Percentiles rank a stretch among this genome's conserved stretches.
Conservation (phyloP, 1,284 basidiomycete species). For the Cronartium ribicola region DNA sequence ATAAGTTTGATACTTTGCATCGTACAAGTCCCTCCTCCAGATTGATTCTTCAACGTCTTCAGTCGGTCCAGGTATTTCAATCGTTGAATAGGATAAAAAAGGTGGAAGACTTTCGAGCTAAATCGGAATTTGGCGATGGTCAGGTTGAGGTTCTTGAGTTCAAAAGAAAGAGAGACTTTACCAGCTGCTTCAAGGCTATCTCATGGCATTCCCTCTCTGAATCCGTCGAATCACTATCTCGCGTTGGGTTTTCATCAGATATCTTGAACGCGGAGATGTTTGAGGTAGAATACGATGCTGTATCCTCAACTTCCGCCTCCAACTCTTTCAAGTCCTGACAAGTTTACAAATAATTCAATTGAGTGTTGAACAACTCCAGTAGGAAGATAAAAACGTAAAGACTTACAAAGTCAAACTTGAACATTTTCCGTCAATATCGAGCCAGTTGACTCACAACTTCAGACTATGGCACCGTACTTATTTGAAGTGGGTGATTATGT, state of each 20-base stretch:
- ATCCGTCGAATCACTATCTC: no score
- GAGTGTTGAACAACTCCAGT: background rate
- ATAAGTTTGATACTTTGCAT: slow-evolving; percentile 75
- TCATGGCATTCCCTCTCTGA: no score
- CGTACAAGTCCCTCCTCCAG: slow-evolving; percentile 79
- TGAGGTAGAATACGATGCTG: no score
- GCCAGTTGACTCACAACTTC: no score
- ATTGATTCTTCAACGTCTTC: slow-evolving; percentile 51
- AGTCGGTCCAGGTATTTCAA: slow-evolving; percentile 1
- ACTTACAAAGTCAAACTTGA: slow-evolving; percentile 40
- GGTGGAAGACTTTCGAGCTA: slow-evolving; percentile 34
- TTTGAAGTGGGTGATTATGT: no score
- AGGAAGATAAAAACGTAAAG: background rate
- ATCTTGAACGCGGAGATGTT: background rate
- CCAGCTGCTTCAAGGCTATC: background rate
- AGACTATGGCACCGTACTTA: no score
- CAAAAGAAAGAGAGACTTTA: background rate
- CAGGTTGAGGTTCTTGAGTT: background rate
- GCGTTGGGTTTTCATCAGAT: no score
- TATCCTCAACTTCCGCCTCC: no score
- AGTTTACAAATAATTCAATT: background rate
- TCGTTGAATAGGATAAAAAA: slow-evolving; percentile 27
- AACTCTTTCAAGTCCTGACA: slow-evolving; percentile 16
- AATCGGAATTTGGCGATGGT: background rate
- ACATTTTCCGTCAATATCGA: slow-evolving; percentile 3